These are phyloP conservation scores for Anthracocystis panici-leucophaei DNA, from an alignment of 1,284 basidiomycete genomes.

Conservation along the genomic window DNA sequence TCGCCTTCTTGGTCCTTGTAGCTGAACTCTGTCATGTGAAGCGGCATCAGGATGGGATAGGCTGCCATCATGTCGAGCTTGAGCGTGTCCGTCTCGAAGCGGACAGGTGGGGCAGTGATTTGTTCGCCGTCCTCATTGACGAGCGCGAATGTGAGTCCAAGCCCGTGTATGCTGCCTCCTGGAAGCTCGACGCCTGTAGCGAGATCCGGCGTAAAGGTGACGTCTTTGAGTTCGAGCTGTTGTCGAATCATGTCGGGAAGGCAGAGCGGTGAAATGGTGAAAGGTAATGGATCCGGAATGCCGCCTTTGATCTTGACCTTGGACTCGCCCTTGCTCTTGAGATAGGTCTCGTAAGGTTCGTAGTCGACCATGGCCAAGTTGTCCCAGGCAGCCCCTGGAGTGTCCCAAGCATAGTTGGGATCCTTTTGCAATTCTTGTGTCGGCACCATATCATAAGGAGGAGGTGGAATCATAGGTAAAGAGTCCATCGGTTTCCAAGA, in stretches of 20 bases:
- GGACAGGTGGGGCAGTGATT: constrained; percentile 24
- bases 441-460: constrained; percentile 33
- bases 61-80: constrained; percentile 46
- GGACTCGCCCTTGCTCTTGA: constrained; percentile 10
- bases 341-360: constrained; percentile 34
- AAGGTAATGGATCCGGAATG: constrained; percentile 40
- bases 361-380: constrained; percentile 44
- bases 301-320: constrained; percentile 39
- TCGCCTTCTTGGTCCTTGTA: constrained; percentile 23
- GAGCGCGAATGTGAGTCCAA: constrained; percentile 21
- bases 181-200: constrained; percentile 28
- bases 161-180: constrained; percentile 23
- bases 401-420: constrained; percentile 7
- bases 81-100: constrained; percentile 41
- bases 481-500: constrained; percentile 53
- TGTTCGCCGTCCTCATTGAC: constrained; percentile 32
- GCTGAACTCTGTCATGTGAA: constrained; percentile 44
- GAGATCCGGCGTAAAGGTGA: constrained; percentile 32
- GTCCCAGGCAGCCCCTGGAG: constrained; percentile 19
- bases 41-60: constrained; percentile 49
- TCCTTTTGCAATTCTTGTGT: constrained; percentile 11
- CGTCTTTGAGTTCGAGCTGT: constrained; percentile 31
- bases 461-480: constrained; percentile 38
- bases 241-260: constrained; percentile 40
- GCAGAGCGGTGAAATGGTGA: constrained; percentile 50